Evolutionary conservation across 2,329 filamentous ascomycete species (phyloP).

Genomic region (Talaromyces verruculosus): DNA sequence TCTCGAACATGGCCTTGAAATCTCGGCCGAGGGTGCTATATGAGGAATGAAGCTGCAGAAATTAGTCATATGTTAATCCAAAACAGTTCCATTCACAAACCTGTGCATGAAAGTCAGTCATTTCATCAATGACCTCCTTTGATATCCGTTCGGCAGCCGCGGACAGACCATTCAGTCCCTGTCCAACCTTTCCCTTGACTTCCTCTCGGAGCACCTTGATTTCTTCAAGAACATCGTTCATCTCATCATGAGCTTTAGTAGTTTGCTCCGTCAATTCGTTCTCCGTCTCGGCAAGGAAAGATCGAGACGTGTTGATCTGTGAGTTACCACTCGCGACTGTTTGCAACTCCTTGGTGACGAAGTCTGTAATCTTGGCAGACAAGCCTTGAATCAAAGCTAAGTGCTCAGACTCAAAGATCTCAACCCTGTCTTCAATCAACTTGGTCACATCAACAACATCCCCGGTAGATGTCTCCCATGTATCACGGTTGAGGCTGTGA

Average conservation of each 20-base stretch:
- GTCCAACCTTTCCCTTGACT: constrained; percentile 81
- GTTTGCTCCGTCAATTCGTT: constrained; percentile 59
- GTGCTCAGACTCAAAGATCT: constrained; percentile 71
- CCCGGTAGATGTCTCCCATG: constrained; percentile 74
- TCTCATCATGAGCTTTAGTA: constrained; percentile 67
- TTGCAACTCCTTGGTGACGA: constrained; percentile 72
- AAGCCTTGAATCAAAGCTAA: constrained; percentile 67
- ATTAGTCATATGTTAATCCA: constrained; percentile 24
- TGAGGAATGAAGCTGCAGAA: constrained; percentile 69
- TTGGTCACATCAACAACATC: constrained; percentile 75
- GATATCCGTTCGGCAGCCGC: constrained; percentile 84
- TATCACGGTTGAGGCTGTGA: constrained; percentile 72
- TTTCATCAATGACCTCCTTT: constrained; percentile 81
- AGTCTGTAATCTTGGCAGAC: constrained; percentile 69
- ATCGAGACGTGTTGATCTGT: constrained; percentile 68
- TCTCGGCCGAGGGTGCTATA: constrained; percentile 82
- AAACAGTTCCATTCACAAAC: constrained; percentile 33
- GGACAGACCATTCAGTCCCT: constrained; percentile 80
- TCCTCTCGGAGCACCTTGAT: constrained; percentile 87
- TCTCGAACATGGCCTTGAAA: constrained; percentile 82
- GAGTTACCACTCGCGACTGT: constrained; percentile 69
- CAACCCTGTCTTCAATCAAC: constrained; percentile 73
- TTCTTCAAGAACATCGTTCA: constrained; percentile 88
- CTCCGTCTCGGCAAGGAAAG: constrained; percentile 67
- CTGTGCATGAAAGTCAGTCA: constrained; percentile 77